Evolutionary conservation across 352 stramenopile species (phyloP), one percentile per base, ranked within the genome.

Genomic region (Pythium dissimile): DNA sequence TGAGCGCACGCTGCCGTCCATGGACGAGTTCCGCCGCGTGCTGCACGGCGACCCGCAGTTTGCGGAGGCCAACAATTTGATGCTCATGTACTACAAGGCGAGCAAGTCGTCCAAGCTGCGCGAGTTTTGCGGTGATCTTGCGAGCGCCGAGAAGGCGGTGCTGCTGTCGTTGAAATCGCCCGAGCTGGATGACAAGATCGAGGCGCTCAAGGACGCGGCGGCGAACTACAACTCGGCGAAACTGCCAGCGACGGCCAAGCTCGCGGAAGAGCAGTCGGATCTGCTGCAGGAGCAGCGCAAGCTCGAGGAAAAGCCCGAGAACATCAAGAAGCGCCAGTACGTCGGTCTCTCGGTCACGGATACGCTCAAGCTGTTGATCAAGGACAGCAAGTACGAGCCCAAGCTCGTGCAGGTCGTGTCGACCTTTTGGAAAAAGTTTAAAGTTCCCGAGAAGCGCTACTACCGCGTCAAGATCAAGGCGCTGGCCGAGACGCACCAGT

Each of bases 391-490:
- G 67, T 89, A 89, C 64, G 80, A 94, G 39, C 81, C 81, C 0
- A 92, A 94, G 60, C 72, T 96, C 50, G 52, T 86, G 24, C 72
- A 69, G 13, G 23, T 93, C 8, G 84, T 80, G 8, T 76, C 78
- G 0, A 53, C 77, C 5, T 85, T 92, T 54, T 75, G 83, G 31
- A 95, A 95, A 57, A 93, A 89, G 59, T 95, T 96, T 63, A 94
- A 95, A 34, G 82, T 97, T 7, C 82, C 88, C 1, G 88, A 97
- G 54, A 97, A 97, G 70, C 83, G 84, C 8, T 89, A 95, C 43
- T 97, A 93, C 63, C 83, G 89, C 55, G 82, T 96, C 35, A 96
- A 96, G 67, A 96, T 96, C 56, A 86, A 90, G 49, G 87, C 86
- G 30, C 67, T 96, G 5, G 84, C 84, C 5, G 79, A 94, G 54